Conservation (phyloP, 2,329 filamentous ascomycete genomes). For the Colletotrichum lupini region DNA sequence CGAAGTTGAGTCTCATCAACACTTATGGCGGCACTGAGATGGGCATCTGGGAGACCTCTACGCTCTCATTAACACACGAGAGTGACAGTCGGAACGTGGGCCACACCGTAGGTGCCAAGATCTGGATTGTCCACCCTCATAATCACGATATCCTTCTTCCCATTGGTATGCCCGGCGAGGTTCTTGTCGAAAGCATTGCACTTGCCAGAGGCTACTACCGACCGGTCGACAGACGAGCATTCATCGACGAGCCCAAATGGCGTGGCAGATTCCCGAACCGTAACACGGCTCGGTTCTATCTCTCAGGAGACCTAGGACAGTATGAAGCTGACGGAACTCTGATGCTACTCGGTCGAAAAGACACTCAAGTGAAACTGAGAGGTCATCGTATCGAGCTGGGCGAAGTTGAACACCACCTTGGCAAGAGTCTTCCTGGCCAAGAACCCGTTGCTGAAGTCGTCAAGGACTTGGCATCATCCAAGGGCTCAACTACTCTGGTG, state of each 20-base stretch:
- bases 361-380: background rate
- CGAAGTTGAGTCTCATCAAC: too few species aligned
- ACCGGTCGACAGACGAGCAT: background rate
- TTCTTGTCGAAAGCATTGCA: background rate
- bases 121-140: background rate
- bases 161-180: background rate
- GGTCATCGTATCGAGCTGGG: slow-evolving; percentile 54
- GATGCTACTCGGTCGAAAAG: background rate
- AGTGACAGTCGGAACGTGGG: too few species aligned
- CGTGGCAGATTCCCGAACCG: too few species aligned
- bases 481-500: too few species aligned
- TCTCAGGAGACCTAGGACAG: too few species aligned
- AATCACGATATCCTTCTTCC: background rate
- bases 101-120: too few species aligned
- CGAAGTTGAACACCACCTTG: slow-evolving; percentile 40
- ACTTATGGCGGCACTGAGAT: too few species aligned
- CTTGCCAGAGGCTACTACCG: background rate
- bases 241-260: background rate
- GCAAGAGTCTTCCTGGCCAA: background rate
- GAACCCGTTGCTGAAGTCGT: too few species aligned
- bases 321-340: background rate
- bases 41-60: too few species aligned
- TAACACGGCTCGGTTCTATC: too few species aligned
- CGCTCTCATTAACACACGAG: too few species aligned
- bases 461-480: too few species aligned